These are phyloP conservation scores for Syzygium aromaticum DNA, from an alignment of 345 rosid genomes.

Conservation along the genomic window DNA sequence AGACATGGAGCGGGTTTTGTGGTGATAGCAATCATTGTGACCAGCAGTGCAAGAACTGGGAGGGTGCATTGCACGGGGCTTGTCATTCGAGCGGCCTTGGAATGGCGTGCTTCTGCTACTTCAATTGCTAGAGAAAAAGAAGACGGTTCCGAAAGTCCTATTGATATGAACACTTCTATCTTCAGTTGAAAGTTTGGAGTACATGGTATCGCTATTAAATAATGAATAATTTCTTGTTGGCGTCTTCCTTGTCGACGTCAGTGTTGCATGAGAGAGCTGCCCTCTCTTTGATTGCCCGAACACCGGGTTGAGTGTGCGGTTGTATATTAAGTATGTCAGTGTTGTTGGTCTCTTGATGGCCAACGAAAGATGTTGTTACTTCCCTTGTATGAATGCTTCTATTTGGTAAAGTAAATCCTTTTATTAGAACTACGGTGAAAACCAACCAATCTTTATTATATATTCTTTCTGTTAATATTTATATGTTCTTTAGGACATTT, in stretches of 20 bases:
- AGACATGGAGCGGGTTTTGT: neutral
- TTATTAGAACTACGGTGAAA: too few relatives aligned
- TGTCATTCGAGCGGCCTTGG: neutral
- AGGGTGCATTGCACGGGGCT: neutral
- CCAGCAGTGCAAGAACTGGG: neutral
- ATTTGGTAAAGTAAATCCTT: too few relatives aligned
- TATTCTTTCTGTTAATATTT: too few relatives aligned
- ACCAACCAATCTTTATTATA: too few relatives aligned
- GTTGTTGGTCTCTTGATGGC: too few relatives aligned
- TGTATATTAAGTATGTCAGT: too few relatives aligned
- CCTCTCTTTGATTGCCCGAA: too few relatives aligned
- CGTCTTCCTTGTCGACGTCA: neutral
- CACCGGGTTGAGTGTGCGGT: too few relatives aligned
- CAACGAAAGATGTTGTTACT: too few relatives aligned
- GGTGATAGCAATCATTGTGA: neutral
- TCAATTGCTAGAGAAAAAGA: neutral
- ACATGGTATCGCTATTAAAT: neutral
- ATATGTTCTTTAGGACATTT: too few relatives aligned
- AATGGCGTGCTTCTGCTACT: neutral
- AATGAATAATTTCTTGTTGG: neutral
- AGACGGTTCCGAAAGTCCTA: neutral
- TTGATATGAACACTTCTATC: neutral
- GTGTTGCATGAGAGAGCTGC: neutral
- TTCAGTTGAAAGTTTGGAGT: neutral
- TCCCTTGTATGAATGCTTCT: too few relatives aligned